Conservation (phyloP, 2,329 filamentous ascomycete genomes). For the Fusarium phyllophilum region DNA sequence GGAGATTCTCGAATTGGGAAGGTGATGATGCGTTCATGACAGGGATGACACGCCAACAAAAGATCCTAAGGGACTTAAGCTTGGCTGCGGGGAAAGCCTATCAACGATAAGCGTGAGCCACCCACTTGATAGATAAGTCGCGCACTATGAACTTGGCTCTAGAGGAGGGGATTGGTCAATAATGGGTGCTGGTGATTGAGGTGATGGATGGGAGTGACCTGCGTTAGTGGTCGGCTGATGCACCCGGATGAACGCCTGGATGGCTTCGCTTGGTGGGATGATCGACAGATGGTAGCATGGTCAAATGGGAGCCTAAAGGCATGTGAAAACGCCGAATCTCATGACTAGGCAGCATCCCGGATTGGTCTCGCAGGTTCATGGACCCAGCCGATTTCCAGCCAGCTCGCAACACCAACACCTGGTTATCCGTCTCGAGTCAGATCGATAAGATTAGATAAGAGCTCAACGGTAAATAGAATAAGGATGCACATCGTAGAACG, state of each 20-base stretch:
- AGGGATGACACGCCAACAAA: conserved; percentile 11
- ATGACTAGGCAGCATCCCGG: no score
- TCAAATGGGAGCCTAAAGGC: neutral
- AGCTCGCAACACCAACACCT: neutral
- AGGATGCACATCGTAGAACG: no score
- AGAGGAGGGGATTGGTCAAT: neutral
- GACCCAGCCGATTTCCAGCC: neutral
- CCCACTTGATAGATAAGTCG: conserved; percentile 4
- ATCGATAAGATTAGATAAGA: neutral
- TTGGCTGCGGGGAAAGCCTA: conserved; percentile 10
- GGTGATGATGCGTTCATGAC: conserved; percentile 11
- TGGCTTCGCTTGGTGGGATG: neutral
- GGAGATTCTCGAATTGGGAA: conserved; percentile 17
- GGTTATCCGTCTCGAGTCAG: neutral
- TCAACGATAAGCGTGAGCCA: neutral
- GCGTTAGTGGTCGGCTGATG: neutral
- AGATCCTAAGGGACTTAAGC: conserved; percentile 1
- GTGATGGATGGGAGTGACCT: neutral
- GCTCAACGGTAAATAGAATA: neutral
- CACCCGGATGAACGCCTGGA: neutral
- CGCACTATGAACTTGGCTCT: neutral
- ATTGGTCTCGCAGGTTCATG: neutral
- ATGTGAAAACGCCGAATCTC: neutral
- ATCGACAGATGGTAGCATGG: neutral
- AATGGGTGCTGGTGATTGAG: neutral